A percentile compares a stretch with the other conserved stretches of the same genome.
These are phyloP conservation scores for Epichloe amarillans DNA, from an alignment of 2,329 filamentous ascomycete genomes.

Conservation along the genomic window DNA sequence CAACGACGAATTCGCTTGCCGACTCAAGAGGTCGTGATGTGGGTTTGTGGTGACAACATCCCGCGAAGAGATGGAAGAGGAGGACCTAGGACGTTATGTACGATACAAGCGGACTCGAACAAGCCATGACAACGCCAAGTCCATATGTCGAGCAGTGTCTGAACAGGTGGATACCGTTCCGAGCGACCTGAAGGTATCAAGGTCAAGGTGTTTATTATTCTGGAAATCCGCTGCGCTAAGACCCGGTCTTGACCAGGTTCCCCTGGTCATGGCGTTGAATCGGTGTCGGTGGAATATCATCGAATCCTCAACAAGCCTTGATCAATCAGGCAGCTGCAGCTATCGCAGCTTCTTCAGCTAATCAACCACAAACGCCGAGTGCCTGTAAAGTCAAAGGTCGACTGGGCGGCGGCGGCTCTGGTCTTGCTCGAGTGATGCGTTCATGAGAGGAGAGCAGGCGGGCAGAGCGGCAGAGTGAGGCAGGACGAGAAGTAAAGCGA, in stretches of 20 bases:
- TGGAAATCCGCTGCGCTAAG: not conserved
- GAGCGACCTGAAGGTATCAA: not conserved
- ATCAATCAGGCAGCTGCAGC: too few relatives aligned
- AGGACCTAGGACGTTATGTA: not conserved
- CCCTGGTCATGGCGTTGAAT: not conserved
- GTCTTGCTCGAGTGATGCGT: too few relatives aligned
- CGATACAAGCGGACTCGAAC: not conserved
- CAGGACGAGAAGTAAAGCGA: too few relatives aligned
- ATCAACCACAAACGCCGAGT: too few relatives aligned
- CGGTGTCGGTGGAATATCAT: too few relatives aligned
- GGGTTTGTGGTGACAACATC: not conserved
- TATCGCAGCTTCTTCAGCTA: too few relatives aligned
- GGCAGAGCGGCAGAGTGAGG: too few relatives aligned
- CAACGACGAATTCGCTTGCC: not conserved
- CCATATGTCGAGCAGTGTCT: not conserved
- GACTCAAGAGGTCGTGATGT: not conserved
- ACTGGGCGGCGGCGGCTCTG: too few relatives aligned
- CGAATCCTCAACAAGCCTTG: too few relatives aligned
- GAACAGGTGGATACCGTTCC: not conserved
- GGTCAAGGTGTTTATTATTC: not conserved
- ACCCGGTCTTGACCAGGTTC: not conserved
- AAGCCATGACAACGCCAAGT: not conserved
- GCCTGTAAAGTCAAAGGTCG: too few relatives aligned
- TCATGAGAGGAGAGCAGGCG: too few relatives aligned
- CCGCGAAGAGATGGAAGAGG: not conserved